Evolutionary conservation across 108 stramenopile species (phyloP), one percentile per base, ranked within the genome.

Genomic region (Cylindrotheca closterium): DNA sequence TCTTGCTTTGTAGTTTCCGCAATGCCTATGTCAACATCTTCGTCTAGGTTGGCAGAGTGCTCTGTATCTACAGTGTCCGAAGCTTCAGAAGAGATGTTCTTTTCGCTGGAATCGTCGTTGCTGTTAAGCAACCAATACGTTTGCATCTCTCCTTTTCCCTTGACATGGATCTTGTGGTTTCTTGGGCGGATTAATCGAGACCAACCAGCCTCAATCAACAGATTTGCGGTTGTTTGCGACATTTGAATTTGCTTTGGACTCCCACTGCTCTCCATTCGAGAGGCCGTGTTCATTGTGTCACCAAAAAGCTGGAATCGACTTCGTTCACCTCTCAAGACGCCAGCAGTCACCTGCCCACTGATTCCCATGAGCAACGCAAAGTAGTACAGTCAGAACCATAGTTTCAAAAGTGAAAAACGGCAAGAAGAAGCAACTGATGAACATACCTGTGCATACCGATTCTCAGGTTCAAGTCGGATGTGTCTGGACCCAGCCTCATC

Each of bases 381-480:
- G 8, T n/a, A 8, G 19, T 18, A 52, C 17, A 52, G 51, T 52
- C 19, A n/a, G 51, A 52, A 52, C 23, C 51, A 19, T 7, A n/a
- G 10, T 8, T 18, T n/a, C 51, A 24, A n/a, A 52, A 24, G n/a
- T n/a, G n/a, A n/a, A n/a, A n/a, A n/a, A n/a, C n/a, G n/a, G n/a
- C n/a, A n/a, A n/a, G n/a, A n/a, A n/a, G n/a, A n/a, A n/a, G n/a
- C n/a, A n/a, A n/a, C n/a, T n/a, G n/a, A n/a, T n/a, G n/a, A n/a
- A n/a, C n/a, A n/a, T n/a, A n/a, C n/a, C n/a, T n/a, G n/a, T 52
- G 51, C 17, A 52, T 8, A 52, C 51, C 51, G 19, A 52, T 52
- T 10, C 51, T 10, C 10, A 52, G 8, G 19, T 19, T n/a, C 10
- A 52, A n/a, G 19, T 52, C 51, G 19, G 17, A 23, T 8, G 51